These are phyloP conservation scores for Hansenula sp. DNA, from an alignment of 1,139 yeast genomes.

Conservation along the genomic window DNA sequence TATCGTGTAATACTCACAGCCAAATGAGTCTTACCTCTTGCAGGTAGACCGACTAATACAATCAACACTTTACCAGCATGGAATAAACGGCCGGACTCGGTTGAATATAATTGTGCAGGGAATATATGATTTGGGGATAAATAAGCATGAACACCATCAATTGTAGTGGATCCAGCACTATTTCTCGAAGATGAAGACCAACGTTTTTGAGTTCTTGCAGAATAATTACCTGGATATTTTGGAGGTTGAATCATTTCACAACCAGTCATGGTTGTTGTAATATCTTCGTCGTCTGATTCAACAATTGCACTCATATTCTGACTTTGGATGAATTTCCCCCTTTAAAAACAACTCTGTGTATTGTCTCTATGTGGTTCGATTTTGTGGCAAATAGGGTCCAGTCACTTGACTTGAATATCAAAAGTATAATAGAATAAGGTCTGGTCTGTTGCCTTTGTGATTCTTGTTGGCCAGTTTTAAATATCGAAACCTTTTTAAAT, in stretches of 20 bases:
- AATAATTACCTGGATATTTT: slow-evolving; percentile 40
- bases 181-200: slow-evolving; percentile 31
- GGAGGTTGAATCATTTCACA: slow-evolving; percentile 33
- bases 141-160: slow-evolving; percentile 31
- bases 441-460: not conserved
- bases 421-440: too few species aligned
- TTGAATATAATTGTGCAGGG: slow-evolving; percentile 87
- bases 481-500: not conserved
- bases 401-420: too few species aligned
- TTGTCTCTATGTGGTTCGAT: not conserved
- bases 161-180: slow-evolving; percentile 9
- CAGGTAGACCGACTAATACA: slow-evolving; percentile 90
- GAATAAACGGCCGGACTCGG: slow-evolving; percentile 84
- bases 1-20: slow-evolving; percentile 90
- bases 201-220: slow-evolving; percentile 44
- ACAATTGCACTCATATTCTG: slow-evolving; percentile 30
- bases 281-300: slow-evolving; percentile 26
- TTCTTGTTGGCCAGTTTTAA: not conserved
- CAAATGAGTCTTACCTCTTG: slow-evolving; percentile 91
- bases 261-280: not conserved
- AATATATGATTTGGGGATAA: slow-evolving; percentile 37
- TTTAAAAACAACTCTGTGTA: not conserved
- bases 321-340: too few species aligned
- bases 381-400: too few species aligned
- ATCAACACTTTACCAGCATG: slow-evolving; percentile 95